phyloP scores from a whole-genome alignment of 2,329 filamentous ascomycete species.

The Calonectria naviculata region DNA sequence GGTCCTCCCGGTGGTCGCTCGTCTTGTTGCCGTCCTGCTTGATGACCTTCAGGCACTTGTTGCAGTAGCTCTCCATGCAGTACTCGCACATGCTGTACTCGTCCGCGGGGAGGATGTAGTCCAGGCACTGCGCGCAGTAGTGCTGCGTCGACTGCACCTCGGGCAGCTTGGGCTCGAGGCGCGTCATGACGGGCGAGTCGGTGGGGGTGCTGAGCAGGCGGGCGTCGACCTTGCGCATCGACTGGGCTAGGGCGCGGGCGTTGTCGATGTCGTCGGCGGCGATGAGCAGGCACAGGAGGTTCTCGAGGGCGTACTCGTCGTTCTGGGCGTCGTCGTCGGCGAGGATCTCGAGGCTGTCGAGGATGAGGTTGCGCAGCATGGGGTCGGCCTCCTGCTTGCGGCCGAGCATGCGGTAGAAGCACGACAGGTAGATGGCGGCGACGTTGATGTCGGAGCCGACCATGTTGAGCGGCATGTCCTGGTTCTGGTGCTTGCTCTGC shows the following conservation, averaged over 20 bases:
- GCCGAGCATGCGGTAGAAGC: slow-evolving; percentile 49
- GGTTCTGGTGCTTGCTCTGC: slow-evolving; percentile 51
- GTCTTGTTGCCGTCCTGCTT: slow-evolving; percentile 44
- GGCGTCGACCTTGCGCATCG: slow-evolving; percentile 50
- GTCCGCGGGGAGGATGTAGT: slow-evolving; percentile 44
- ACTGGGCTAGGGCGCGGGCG: slow-evolving; percentile 50
- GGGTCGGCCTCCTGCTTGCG: slow-evolving; percentile 39
- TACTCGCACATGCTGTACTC: slow-evolving; percentile 50
- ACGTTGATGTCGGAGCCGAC: slow-evolving; percentile 55
- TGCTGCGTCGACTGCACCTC: slow-evolving; percentile 48
- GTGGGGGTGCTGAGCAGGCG: slow-evolving; percentile 39
- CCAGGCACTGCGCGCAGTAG: slow-evolving; percentile 52
- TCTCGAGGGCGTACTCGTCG: slow-evolving; percentile 54
- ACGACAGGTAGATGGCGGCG: slow-evolving; percentile 52
- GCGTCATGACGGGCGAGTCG: slow-evolving; percentile 42
- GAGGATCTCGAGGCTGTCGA: slow-evolving; percentile 51
- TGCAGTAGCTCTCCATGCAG: slow-evolving; percentile 53
- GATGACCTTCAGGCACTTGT: slow-evolving; percentile 47
- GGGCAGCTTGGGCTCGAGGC: slow-evolving; percentile 49
- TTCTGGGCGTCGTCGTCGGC: slow-evolving; percentile 55
- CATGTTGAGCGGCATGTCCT: slow-evolving; percentile 53
- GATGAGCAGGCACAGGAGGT: slow-evolving; percentile 52
- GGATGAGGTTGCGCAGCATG: slow-evolving; percentile 47
- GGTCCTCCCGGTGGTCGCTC: slow-evolving; percentile 39
- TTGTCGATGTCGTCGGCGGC: slow-evolving; percentile 50